Evolutionary conservation across 106 monocot genomes (phyloP), one percentile per base, ranked within the genome.

Genomic region (Posidonia australis): DNA sequence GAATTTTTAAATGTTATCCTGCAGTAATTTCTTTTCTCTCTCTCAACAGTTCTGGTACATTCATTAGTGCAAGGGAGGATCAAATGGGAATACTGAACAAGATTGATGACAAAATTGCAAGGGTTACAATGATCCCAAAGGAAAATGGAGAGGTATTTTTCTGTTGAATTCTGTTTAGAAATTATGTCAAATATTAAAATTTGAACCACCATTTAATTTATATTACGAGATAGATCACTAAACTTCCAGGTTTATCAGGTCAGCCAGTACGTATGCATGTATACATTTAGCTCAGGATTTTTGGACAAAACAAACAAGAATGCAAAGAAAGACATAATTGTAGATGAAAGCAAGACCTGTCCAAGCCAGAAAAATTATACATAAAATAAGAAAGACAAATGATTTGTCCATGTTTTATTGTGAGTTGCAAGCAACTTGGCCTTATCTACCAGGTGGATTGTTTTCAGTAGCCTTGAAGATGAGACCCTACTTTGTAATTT

Each of bases 81-180:
- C 13, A 16, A 58, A 46, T 58, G 9, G 57, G 69, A 45, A 59
- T 29, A 20, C 46, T 69, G 25, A 21, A 43, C 0, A 10, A 58
- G 7, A 59, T 69, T 58, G 69, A 69, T 13, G 31, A 47, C 17
- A 69, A 69, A 29, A 69, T 69, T 57, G 57, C 69, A n/a, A 57
- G 69, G 46, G 69, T 28, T 59, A 69, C 69, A 59, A 69, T 69
- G 69, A 69, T 69, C 32, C 69, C 69, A n/a, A 59, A 22, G 44
- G 58, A 45, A 22, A 57, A 69, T 21, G 69, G 69, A 46, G 69
- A 69, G 69, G 58, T 69, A 63, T 42, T 18, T 59, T 17, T 59
- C 5, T 61, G 60, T 30, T 59, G 23, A 3, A 30, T 13, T 59
- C 16, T 5, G 13, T 30, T 59, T 61, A 12, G 31, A 16, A 24